Percentiles rank a stretch among this genome's conserved stretches.
phyloP scores from a whole-genome alignment of 495 filamentous ascomycete species.

The Barbatosphaeria neglecta region DNA sequence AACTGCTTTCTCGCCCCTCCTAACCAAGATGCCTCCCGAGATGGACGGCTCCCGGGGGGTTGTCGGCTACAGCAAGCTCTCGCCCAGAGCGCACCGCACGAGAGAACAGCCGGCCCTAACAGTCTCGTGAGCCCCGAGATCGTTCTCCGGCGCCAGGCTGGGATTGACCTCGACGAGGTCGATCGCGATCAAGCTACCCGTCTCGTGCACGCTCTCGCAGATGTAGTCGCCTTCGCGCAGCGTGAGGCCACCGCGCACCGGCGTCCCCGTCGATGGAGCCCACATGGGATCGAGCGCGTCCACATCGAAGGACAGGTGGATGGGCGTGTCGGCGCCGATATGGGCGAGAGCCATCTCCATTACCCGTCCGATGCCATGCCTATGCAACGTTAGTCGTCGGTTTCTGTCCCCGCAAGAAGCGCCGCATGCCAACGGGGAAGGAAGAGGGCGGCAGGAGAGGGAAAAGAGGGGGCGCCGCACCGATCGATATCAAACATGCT shows the following conservation, averaged over 20 bases:
- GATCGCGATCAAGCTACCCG: constrained; percentile 80
- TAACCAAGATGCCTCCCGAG: no score
- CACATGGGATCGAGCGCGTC: constrained; percentile 93
- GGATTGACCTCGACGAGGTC: constrained; percentile 97
- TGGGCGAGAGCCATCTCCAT: constrained; percentile 96
- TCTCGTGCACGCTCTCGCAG: constrained; percentile 90
- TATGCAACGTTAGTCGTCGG: no score
- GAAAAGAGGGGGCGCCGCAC: constrained; percentile 25
- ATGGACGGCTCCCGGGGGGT: no score
- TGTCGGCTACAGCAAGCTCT: constrained; percentile 67
- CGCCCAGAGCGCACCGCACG: constrained; percentile 82
- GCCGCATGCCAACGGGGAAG: constrained; percentile 2
- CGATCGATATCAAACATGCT: constrained; percentile 97
- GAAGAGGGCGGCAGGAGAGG: constrained; percentile 5
- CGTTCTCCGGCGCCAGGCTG: constrained; percentile 50
- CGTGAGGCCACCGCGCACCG: constrained; percentile 89
- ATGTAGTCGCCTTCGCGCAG: constrained; percentile 96
- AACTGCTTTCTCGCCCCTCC: no score
- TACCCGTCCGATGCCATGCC: constrained; percentile 85
- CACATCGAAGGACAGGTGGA: constrained; percentile 95
- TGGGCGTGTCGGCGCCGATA: constrained; percentile 86
- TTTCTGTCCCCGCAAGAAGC: constrained; percentile 1
- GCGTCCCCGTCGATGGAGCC: constrained; percentile 92
- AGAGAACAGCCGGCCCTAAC: constrained; percentile 82
- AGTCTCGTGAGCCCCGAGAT: constrained; percentile 69